Conservation (phyloP, 1,139 yeast species). For the Debaryomycetaceae sp. region DNA sequence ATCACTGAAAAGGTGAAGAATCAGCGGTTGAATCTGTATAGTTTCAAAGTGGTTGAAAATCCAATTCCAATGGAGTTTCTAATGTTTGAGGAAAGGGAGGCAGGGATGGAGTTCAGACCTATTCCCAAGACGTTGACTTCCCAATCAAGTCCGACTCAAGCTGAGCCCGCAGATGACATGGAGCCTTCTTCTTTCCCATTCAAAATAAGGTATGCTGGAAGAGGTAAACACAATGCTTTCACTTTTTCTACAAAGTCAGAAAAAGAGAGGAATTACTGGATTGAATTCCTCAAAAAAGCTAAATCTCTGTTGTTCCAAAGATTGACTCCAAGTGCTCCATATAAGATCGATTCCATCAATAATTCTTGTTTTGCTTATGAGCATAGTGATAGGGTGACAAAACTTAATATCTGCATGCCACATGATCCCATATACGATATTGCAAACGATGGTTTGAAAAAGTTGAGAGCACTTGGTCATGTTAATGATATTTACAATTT, state of each 20-base stretch:
- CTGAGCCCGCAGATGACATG: constrained; percentile 19
- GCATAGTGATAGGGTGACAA: constrained; percentile 47
- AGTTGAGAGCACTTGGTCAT: constrained; percentile 21
- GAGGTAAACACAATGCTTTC: constrained; percentile 42
- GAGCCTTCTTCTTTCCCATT: constrained; percentile 40
- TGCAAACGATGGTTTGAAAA: constrained; percentile 20
- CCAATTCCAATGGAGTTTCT: constrained; percentile 63
- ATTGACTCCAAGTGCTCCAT: constrained; percentile 51
- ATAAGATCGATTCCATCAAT: constrained; percentile 49
- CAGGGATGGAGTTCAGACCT: constrained; percentile 17
- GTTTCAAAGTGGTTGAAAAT: constrained; percentile 48
- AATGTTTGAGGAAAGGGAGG: constrained; percentile 48
- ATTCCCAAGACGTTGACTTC: constrained; percentile 17
- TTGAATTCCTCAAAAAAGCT: constrained; percentile 50
- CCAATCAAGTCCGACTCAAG: constrained; percentile 13
- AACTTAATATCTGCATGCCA: constrained; percentile 59
- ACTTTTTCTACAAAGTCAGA: constrained; percentile 56
- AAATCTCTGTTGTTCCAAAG: constrained; percentile 50
- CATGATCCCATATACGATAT: constrained; percentile 62
- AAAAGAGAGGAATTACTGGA: constrained; percentile 62
- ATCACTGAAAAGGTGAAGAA: constrained; percentile 52
- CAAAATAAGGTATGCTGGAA: constrained; percentile 44
- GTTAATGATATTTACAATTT: constrained; percentile 27
- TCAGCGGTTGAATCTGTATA: constrained; percentile 19
- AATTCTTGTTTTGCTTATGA: constrained; percentile 68